These are phyloP conservation scores for Pseudogymnoascus sp. DNA, from an alignment of 2,329 filamentous ascomycete species.

Conservation along the genomic window DNA sequence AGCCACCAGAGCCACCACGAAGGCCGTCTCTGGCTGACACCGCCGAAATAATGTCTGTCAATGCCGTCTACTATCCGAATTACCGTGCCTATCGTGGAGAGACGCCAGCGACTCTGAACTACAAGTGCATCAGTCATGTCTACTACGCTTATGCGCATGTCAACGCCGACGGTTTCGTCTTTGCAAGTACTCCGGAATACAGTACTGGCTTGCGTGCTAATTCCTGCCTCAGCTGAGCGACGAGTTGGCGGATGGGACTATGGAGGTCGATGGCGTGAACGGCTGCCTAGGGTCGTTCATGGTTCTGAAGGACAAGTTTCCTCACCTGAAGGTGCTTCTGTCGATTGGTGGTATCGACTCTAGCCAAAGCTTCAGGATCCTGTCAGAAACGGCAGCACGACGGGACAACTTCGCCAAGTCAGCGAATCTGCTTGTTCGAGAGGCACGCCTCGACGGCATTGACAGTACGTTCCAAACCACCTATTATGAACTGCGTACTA, in stretches of 20 bases:
- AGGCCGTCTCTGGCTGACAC: constrained; percentile 27
- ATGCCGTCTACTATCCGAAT: constrained; percentile 82
- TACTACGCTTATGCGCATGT: constrained; percentile 79
- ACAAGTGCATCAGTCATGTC: constrained; percentile 69
- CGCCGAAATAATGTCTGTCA: constrained; percentile 51
- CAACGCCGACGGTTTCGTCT: constrained; percentile 62
- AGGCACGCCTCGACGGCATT: constrained; percentile 65
- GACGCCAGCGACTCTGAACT: constrained; percentile 65
- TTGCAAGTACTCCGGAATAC: constrained; percentile 46
- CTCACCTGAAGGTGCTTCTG: constrained; percentile 64
- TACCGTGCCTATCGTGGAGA: constrained; percentile 64
- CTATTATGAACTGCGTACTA: neutral
- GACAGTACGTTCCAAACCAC: constrained; percentile 50
- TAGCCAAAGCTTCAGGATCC: constrained; percentile 57
- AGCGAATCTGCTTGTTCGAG: constrained; percentile 58
- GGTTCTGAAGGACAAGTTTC: constrained; percentile 62
- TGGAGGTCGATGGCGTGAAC: constrained; percentile 61
- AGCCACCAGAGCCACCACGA: constrained; percentile 18
- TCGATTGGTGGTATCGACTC: constrained; percentile 66
- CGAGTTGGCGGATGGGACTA: constrained; percentile 67
- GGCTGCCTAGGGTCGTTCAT: constrained; percentile 68
- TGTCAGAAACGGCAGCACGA: constrained; percentile 52
- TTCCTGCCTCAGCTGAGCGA: constrained; percentile 56
- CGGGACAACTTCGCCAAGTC: constrained; percentile 65
- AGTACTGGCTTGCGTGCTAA: constrained; percentile 12